Conservation (phyloP, 179 eudicot species). For the Actinidia chinensis region DNA sequence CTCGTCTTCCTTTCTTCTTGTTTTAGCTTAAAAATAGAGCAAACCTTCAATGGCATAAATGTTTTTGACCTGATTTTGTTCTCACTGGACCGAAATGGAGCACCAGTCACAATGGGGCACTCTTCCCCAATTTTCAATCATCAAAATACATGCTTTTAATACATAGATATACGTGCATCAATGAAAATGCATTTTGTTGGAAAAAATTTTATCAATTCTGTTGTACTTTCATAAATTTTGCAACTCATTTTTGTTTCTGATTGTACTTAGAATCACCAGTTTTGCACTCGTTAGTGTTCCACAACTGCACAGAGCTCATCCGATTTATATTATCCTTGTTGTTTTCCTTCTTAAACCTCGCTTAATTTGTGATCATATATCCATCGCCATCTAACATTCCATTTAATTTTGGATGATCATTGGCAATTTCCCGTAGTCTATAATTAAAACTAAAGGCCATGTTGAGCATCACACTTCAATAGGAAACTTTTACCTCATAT, state of each 20-base stretch:
- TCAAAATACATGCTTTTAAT: slow-evolving; percentile 6
- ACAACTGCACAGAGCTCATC: slow-evolving; percentile 80
- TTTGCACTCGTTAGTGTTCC: slow-evolving; percentile 40
- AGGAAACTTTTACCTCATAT: too few species aligned
- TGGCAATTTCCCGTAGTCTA: too few species aligned
- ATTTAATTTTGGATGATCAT: too few species aligned
- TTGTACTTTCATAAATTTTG: slow-evolving; percentile 40
- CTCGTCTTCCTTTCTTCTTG: slow-evolving; percentile 29
- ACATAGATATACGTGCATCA: neutral
- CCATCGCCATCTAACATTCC: too few species aligned
- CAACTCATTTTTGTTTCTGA: slow-evolving; percentile 14
- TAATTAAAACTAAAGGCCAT: too few species aligned
- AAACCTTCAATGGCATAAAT: slow-evolving; percentile 40
- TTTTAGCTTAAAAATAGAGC: slow-evolving; percentile 23
- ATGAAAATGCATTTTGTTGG: neutral
- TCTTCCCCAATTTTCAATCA: slow-evolving; percentile 29
- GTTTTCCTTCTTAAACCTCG: slow-evolving; percentile 26
- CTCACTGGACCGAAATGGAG: slow-evolving; percentile 27
- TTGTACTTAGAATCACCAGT: slow-evolving; percentile 13
- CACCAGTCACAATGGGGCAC: slow-evolving; percentile 7
- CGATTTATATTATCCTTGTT: slow-evolving; percentile 59
- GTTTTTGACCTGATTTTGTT: slow-evolving; percentile 21
- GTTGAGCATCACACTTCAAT: too few species aligned
- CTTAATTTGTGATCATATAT: too few species aligned
- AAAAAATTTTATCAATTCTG: neutral